Conservation (phyloP, 140 eudicot species). For the Anethum foeniculum region DNA sequence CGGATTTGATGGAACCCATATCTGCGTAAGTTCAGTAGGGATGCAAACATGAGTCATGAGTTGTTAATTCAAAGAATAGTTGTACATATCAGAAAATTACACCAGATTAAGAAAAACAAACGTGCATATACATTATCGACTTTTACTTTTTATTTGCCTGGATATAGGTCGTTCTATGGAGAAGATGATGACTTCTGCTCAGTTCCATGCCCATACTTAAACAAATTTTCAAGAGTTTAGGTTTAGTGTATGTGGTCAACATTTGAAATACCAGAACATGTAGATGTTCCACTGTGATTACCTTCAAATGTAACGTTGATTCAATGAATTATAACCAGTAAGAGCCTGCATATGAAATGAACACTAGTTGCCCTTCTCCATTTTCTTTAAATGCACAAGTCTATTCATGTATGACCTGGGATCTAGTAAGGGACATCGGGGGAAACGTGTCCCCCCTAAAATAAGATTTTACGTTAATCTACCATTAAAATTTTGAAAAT, state of each 20-base stretch:
- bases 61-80: background rate
- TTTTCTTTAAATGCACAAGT: background rate
- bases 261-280: background rate
- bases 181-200: background rate
- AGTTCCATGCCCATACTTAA: background rate
- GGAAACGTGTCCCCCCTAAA: too few species aligned
- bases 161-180: background rate
- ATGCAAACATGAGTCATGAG: background rate
- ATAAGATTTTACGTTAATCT: too few species aligned
- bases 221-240: background rate
- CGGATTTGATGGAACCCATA: constrained; percentile 91
- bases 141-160: background rate
- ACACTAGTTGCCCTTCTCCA: background rate
- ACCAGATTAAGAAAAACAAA: background rate
- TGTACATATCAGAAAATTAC: background rate
- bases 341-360: background rate
- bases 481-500: too few species aligned
- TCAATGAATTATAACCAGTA: background rate
- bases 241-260: background rate
- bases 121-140: background rate
- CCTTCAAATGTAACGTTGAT: background rate
- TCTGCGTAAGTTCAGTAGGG: constrained; percentile 27
- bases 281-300: background rate
- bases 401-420: background rate
- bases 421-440: too few species aligned